Percentiles rank a stretch among this genome's conserved stretches.
Evolutionary conservation across 805 yeast genomes (phyloP).

Genomic region (Saccharomyces mikatae): DNA sequence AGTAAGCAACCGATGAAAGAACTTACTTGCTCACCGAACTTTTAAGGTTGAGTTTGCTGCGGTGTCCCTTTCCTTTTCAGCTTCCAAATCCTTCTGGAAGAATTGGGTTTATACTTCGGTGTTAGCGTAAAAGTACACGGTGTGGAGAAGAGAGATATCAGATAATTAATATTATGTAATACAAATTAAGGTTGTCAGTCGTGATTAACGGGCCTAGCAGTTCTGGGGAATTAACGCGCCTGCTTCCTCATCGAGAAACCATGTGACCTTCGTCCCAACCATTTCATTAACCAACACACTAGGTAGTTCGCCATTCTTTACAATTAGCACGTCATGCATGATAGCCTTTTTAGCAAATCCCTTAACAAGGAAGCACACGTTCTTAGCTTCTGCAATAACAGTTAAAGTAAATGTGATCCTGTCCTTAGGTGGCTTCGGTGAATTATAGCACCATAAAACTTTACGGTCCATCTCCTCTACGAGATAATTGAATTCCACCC

Average conservation of each 20-base stretch:
- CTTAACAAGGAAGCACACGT: conserved; percentile 73
- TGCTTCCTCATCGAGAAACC: conserved; percentile 81
- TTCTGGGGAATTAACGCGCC: conserved; percentile 44
- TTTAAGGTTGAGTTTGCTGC: not conserved
- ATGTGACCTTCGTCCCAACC: conserved; percentile 44
- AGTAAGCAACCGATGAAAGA: not conserved
- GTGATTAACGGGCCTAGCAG: not conserved
- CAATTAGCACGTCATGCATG: conserved; percentile 55
- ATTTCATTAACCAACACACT: conserved; percentile 62
- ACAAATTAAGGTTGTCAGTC: not conserved
- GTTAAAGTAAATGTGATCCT: conserved; percentile 82
- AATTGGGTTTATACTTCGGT: not conserved
- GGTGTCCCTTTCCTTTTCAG: not conserved
- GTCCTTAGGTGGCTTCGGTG: conserved; percentile 88
- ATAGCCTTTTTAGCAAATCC: conserved; percentile 73
- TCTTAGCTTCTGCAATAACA: conserved; percentile 38
- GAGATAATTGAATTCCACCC: conserved; percentile 46
- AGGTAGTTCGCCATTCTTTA: conserved; percentile 46
- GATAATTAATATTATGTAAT: not conserved
- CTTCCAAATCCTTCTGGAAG: not conserved
- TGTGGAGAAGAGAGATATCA: not conserved
- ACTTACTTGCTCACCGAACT: not conserved
- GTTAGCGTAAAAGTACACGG: not conserved
- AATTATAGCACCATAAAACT: conserved; percentile 60
- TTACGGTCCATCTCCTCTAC: conserved; percentile 36